These are phyloP conservation scores for Vinca minor DNA, from an alignment of 257 asterid genomes.

Conservation along the genomic window DNA sequence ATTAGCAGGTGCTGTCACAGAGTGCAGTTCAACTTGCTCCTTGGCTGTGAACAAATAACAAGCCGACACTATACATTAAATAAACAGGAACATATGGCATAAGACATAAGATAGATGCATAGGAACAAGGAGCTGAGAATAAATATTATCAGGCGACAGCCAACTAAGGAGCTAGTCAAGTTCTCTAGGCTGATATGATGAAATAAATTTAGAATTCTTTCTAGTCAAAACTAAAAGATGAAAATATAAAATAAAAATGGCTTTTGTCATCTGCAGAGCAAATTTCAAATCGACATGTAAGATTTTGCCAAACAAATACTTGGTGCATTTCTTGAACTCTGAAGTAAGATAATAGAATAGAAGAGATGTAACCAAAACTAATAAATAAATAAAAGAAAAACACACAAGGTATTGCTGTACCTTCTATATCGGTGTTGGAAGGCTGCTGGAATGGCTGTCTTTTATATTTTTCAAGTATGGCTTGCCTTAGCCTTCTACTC, in stretches of 20 bases:
- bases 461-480: conserved; percentile 81
- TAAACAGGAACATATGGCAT: background rate
- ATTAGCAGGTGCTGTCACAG: conserved; percentile 30
- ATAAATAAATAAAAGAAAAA: background rate
- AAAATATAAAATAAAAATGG: too few relatives aligned
- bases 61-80: background rate
- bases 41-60: conserved; percentile 23
- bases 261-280: too few relatives aligned
- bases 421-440: conserved; percentile 30
- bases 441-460: conserved; percentile 33
- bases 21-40: conserved; percentile 33
- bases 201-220: background rate
- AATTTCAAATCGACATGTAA: background rate
- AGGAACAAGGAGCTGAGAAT: too few relatives aligned
- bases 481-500: conserved; percentile 81
- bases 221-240: too few relatives aligned
- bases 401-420: conserved; percentile 20
- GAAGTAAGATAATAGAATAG: background rate
- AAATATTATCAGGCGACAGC: too few relatives aligned
- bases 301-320: background rate
- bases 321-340: too few relatives aligned
- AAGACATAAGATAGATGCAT: background rate
- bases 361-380: background rate
- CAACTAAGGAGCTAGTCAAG: too few relatives aligned
- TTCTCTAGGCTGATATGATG: too few relatives aligned